Evolutionary conservation across 176 grass and related monocot genomes (phyloP).

Genomic region (Chrysopogon serrulatus): DNA sequence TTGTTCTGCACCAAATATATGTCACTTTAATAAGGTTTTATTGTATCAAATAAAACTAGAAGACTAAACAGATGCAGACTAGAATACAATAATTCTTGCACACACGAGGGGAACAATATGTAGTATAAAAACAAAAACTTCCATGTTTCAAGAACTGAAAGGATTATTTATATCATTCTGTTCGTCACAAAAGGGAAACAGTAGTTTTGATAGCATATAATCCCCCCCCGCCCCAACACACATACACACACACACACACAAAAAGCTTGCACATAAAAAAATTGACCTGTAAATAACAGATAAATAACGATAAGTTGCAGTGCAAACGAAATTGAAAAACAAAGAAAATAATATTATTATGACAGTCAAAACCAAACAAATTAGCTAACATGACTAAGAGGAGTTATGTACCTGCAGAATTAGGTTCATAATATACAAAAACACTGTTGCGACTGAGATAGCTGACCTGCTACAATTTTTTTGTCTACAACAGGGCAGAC

Average conservation of each 20-base stretch:
- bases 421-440: slow-evolving; percentile 11
- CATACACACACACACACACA: too few species aligned
- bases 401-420: background rate
- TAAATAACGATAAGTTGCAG: background rate
- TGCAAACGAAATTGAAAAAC: background rate
- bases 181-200: background rate
- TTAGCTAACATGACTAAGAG: background rate
- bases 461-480: background rate
- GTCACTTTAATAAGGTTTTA: background rate
- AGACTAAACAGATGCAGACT: background rate
- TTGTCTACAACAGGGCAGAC: background rate
- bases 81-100: background rate
- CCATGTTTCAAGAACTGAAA: background rate
- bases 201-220: background rate
- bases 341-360: background rate
- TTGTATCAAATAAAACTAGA: background rate
- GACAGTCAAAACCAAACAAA: background rate
- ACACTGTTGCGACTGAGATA: background rate
- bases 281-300: background rate
- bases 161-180: background rate
- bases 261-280: background rate
- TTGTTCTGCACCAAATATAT: slow-evolving; percentile 38
- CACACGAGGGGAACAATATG: background rate
- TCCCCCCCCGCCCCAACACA: too few species aligned
- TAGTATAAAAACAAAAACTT: background rate